These are phyloP conservation scores for Salinomyces thailandicus DNA, from an alignment of 2,329 filamentous ascomycete species.

Conservation along the genomic window DNA sequence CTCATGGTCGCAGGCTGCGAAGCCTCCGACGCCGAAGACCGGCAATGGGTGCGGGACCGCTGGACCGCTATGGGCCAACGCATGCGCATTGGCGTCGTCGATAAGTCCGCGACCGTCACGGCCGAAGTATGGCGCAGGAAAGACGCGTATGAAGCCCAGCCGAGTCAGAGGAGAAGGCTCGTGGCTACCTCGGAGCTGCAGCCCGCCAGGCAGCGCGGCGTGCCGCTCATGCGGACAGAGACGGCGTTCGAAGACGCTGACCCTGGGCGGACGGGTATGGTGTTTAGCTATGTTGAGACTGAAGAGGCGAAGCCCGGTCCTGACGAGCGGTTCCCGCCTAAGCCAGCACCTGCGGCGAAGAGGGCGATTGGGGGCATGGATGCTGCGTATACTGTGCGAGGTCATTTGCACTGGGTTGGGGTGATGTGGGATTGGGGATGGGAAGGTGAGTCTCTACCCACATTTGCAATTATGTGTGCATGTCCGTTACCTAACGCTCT, in stretches of 20 bases:
- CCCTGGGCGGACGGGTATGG: constrained; percentile 24
- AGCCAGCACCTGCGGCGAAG: constrained; percentile 4
- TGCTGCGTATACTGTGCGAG: constrained; percentile 53
- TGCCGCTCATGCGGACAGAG: constrained; percentile 9
- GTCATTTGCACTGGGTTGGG: constrained; percentile 56
- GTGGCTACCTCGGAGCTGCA: constrained; percentile 29
- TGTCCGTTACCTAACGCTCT: not conserved
- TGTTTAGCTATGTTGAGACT: constrained; percentile 22
- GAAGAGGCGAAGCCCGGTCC: constrained; percentile 6
- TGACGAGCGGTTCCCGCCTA: constrained; percentile 7
- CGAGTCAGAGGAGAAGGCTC: constrained; percentile 21
- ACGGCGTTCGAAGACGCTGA: constrained; percentile 13
- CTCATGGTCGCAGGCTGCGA: constrained; percentile 59
- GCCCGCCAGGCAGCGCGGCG: constrained; percentile 16
- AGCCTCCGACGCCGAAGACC: constrained; percentile 47
- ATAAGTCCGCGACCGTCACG: constrained; percentile 54
- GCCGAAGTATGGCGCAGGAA: constrained; percentile 57
- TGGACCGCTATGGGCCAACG: constrained; percentile 52
- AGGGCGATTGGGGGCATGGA: constrained; percentile 34
- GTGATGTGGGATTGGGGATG: constrained; percentile 65
- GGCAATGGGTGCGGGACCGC: constrained; percentile 52
- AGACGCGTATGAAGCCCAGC: constrained; percentile 40
- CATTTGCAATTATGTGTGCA: not conserved
- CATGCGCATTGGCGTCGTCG: constrained; percentile 57
- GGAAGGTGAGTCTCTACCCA: constrained; percentile 49